Conservation (phyloP, 75 land plant genomes). For the Pinus taeda region DNA sequence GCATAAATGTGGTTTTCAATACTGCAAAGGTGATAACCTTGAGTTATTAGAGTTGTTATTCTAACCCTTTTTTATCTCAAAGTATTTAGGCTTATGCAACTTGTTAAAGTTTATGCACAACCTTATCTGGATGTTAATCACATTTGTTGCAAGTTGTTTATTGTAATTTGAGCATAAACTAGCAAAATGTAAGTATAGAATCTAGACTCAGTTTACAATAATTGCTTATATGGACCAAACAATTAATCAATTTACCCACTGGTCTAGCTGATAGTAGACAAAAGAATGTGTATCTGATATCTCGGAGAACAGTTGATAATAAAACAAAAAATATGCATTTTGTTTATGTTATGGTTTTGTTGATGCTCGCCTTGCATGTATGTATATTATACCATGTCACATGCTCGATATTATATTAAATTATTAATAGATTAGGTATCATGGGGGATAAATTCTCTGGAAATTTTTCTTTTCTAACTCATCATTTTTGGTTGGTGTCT, state of each 20-base stretch:
- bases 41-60: not conserved
- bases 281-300: not conserved
- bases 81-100: not conserved
- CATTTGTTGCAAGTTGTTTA: not conserved
- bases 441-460: not conserved
- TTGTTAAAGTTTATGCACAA: not conserved
- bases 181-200: not conserved
- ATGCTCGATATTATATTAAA: not conserved
- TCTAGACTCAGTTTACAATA: not conserved
- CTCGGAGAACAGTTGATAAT: not conserved
- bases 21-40: conserved; percentile 52
- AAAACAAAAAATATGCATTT: not conserved
- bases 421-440: not conserved
- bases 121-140: not conserved
- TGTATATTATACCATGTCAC: not conserved
- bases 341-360: not conserved
- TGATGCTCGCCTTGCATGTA: not conserved
- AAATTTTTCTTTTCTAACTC: not conserved
- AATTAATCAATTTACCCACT: not conserved
- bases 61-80: too few relatives aligned
- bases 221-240: not conserved
- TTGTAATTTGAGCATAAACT: not conserved
- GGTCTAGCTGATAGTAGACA: not conserved
- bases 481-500: not conserved
- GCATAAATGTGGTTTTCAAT: conserved; percentile 61